Percentiles rank a stretch among this genome's conserved stretches.
These are phyloP conservation scores for Kodamaea kaohsiungensis DNA, from an alignment of 805 yeast genomes.

Conservation along the genomic window DNA sequence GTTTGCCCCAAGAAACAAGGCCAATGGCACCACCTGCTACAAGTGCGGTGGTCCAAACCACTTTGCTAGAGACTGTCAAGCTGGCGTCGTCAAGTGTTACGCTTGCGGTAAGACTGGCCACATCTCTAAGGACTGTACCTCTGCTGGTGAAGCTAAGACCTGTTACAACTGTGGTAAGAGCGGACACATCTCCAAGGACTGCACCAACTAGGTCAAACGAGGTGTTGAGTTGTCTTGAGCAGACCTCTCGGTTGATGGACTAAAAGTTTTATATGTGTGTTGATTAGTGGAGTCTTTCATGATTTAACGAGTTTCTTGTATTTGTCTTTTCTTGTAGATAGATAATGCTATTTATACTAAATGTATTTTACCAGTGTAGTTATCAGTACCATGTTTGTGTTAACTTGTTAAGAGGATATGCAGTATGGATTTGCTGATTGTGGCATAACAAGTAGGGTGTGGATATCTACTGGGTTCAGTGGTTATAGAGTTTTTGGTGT, in stretches of 20 bases:
- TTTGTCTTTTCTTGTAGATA: conserved; percentile 11
- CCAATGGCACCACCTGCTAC: conserved; percentile 64
- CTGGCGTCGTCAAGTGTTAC: conserved; percentile 75
- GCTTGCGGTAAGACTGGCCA: conserved; percentile 92
- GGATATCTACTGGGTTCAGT: background rate
- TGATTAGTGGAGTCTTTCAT: conserved; percentile 13
- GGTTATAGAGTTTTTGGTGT: background rate
- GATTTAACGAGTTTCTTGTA: conserved; percentile 11
- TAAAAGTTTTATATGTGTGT: conserved; percentile 9
- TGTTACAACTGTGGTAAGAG: conserved; percentile 75
- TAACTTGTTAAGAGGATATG: background rate
- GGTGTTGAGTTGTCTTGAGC: conserved; percentile 8
- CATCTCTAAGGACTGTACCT: conserved; percentile 78
- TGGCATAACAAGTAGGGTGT: background rate
- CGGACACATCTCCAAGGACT: conserved; percentile 88
- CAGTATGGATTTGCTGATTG: background rate
- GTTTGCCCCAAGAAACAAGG: conserved; percentile 21
- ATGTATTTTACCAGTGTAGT: conserved; percentile 5
- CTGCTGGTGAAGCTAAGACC: conserved; percentile 55
- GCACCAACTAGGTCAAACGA: conserved; percentile 28
- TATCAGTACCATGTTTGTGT: background rate
- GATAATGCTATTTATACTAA: conserved; percentile 7
- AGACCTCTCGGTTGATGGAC: conserved; percentile 9
- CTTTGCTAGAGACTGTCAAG: conserved; percentile 87
- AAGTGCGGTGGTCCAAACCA: conserved; percentile 94